Evolutionary conservation across 2,329 filamentous ascomycete species (phyloP), one percentile per base, ranked within the genome.

Genomic region (Ceratocystis colombiana): DNA sequence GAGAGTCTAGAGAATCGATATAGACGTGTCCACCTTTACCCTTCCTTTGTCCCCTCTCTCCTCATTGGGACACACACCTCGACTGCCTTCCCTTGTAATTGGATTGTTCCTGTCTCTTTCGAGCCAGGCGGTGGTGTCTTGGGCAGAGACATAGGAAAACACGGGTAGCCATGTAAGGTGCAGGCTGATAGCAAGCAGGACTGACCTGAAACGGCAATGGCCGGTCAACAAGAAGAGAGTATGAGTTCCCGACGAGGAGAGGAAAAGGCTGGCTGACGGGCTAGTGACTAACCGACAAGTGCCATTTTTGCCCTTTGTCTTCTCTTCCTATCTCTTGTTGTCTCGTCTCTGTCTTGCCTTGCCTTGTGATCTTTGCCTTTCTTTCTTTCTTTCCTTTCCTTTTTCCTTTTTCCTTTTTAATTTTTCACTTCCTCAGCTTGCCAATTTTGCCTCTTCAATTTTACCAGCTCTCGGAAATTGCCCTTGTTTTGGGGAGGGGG

Each of bases 41-140:
- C 22, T 22, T 22, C 22, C 46, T 50, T 20, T 7, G 7, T 20
- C 46, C n/a, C n/a, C 46, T 1, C 46, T 22, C 46, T 7, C 17
- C 46, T 50, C 20, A 41, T 41, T 41, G 10, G 37, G 37, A 41
- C 8, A 4, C 37, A 41, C 37, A 20, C 46, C 46, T 25, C 46
- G n/a, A 20, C 2, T 20, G 17, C 7, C 17, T 22, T 50, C 46
- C 17, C 37, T 41, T 41, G 37, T 41, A 41, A 41, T 41, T 41
- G 37, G 46, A 50, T 50, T 20, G 46, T 50, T 50, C 20, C 46
- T 50, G 46, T n/a, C 46, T 50, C 46, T 50, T 50, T 50, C 7
- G 45, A 17, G 45, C 22, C 45, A n/a, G 45, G 45, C n/a, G 46
- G 45, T 1, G 15, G 7, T 20, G 46, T 50, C 46, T 50, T 50